phyloP scores from a whole-genome alignment of 2,329 filamentous ascomycete genomes.

The Claviceps sp. region DNA sequence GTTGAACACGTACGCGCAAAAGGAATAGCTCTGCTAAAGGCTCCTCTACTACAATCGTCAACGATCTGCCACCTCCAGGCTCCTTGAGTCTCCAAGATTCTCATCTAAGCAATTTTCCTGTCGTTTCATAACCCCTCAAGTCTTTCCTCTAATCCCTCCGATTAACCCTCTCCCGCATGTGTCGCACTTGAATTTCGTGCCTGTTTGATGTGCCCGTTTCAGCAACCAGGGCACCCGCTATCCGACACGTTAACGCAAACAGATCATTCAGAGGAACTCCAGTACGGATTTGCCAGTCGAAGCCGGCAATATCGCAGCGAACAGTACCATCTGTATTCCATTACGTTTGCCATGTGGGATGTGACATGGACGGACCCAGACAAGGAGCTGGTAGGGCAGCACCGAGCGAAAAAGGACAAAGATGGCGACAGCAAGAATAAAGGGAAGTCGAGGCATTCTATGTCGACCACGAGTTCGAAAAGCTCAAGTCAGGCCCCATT shows the following conservation, averaged over 20 bases:
- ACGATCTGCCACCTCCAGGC: background rate
- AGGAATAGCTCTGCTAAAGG: background rate
- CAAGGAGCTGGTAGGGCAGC: conserved; percentile 38
- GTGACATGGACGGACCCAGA: conserved; percentile 45
- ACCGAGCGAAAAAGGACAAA: conserved; percentile 34
- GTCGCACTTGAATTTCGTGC: background rate
- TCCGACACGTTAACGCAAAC: conserved; percentile 1
- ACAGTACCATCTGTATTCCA: background rate
- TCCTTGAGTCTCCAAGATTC: background rate
- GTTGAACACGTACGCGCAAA: background rate
- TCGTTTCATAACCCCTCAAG: background rate
- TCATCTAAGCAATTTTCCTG: no score
- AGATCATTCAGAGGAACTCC: background rate
- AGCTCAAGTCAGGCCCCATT: conserved; percentile 2
- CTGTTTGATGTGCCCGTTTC: conserved; percentile 2
- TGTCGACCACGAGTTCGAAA: conserved; percentile 6
- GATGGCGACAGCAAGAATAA: conserved; percentile 7
- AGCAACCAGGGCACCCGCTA: conserved; percentile 4
- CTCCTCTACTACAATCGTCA: background rate
- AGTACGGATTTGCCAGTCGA: background rate
- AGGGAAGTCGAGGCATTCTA: conserved; percentile 2
- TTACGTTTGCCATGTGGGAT: conserved; percentile 36
- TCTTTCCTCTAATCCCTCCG: background rate
- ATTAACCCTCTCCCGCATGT: background rate
- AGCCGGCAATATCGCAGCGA: background rate